A percentile compares a stretch with the other conserved stretches of the same genome.
These are phyloP conservation scores for Lodderomyces oxycetoniae DNA, from an alignment of 1,139 yeast species.

Conservation along the genomic window DNA sequence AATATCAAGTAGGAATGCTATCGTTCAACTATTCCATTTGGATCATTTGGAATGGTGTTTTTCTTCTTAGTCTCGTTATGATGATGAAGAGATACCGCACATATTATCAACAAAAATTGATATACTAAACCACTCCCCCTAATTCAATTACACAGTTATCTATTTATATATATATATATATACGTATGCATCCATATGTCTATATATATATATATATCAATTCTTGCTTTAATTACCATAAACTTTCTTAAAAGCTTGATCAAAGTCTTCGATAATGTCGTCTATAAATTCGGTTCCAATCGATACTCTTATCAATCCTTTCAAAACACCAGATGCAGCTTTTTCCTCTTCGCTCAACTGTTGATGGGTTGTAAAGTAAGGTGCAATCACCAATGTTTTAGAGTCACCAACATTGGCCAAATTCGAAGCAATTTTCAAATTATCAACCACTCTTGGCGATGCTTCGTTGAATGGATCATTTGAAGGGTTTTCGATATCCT, in stretches of 20 bases:
- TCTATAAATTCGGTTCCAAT: constrained; percentile 89
- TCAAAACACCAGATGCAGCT: constrained; percentile 74
- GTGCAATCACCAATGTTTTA: constrained; percentile 91
- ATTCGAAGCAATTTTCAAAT: constrained; percentile 77
- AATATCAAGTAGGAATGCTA: not conserved
- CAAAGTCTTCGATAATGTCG: constrained; percentile 82
- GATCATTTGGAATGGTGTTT: not conserved
- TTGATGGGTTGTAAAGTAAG: constrained; percentile 92
- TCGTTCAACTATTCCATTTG: not conserved
- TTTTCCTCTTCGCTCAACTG: constrained; percentile 83
- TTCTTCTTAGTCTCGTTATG: not conserved
- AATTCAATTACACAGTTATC: too few relatives aligned
- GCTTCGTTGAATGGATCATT: constrained; percentile 62
- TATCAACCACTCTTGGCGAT: constrained; percentile 79
- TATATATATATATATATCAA: not conserved
- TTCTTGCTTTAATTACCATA: constrained; percentile 19
- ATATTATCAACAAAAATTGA: not conserved
- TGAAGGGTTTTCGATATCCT: constrained; percentile 47
- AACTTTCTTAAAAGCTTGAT: constrained; percentile 66
- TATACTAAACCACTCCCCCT: not conserved
- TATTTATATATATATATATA: too few relatives aligned
- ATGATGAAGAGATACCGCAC: not conserved
- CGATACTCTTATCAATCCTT: constrained; percentile 82
- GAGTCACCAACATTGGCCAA: constrained; percentile 97
- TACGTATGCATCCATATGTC: not conserved